Base-by-base conservation (phyloP, 2,329 filamentous ascomycete species). In the Cadophora sp. region DNA sequence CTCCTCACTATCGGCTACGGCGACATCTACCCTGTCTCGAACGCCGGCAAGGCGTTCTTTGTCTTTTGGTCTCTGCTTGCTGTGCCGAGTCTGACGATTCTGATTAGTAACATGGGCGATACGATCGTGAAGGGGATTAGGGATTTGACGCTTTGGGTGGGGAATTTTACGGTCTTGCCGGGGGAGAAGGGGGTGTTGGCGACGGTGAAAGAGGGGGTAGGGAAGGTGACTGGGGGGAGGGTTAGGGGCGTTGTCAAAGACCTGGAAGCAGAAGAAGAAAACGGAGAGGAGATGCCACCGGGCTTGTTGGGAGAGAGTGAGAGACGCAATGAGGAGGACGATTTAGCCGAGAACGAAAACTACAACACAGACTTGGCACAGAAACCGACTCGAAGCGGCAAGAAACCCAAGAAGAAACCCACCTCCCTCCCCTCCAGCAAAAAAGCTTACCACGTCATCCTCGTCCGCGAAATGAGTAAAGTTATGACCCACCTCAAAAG, bases 61-160 rank as follows among this genome's bases (percentile, higher is more conserved):
- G 92, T 97, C n/a, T 90, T 97, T 66, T 97, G 94, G 94, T 92
- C 90, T 16, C 79, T 97, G 1, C 85, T 97, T 29, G 93, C 94
- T 0, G 84, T 97, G 3, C 94, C 94, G 0, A 94, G 92, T 1
- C 94, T 94, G 86, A 97, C 94, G 0, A 90, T 97, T 22, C 85
- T 97, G 14, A 92, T 97, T 71, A 91, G 89, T 12, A 92, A 94
- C 72, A 91, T 96, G 68, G 92, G 92, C 27, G 91, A 97, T 75
- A 97, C 94, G 0, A 86, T 97, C 24, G 90, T 97, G 56, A 88
- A 87, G 73, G 79, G 81, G 4, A 79, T 90, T 65, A 81, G 83
- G 12, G 86, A 90, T 65, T 77, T 81, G 4, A 90, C 87, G 0
- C 80, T 89, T 27, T 79, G 81, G 34, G 74, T 90, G 0, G 88